Conservation (phyloP, 208 protist genomes). For the Trypanosoma cruzi region DNA sequence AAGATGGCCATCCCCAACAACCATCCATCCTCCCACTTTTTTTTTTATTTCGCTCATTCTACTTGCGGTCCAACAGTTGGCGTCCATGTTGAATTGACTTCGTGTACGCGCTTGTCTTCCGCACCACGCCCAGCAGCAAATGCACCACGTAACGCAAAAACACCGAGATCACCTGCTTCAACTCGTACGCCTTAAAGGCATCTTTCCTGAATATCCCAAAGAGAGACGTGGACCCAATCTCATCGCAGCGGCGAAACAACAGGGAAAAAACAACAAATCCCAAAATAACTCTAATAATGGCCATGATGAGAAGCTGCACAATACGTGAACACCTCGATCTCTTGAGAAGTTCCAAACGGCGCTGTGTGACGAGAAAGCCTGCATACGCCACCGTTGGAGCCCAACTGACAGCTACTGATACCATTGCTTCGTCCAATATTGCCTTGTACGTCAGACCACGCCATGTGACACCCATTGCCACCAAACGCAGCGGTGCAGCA, state of each 20-base stretch:
- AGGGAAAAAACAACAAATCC: conserved; percentile 65
- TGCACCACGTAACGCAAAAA: conserved; percentile 57
- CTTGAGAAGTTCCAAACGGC: conserved; percentile 39
- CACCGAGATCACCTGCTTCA: conserved; percentile 56
- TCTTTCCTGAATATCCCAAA: conserved; percentile 44
- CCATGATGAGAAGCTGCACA: conserved; percentile 46
- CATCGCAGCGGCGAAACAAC: conserved; percentile 61
- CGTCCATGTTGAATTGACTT: neutral
- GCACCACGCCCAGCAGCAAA: conserved; percentile 34
- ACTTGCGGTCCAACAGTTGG: neutral
- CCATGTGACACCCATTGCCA: conserved; percentile 64
- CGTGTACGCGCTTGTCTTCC: neutral
- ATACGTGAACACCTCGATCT: conserved; percentile 30
- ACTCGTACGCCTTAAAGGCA: conserved; percentile 55
- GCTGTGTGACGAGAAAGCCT: conserved; percentile 35
- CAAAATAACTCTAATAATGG: conserved; percentile 52
- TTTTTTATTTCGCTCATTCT: neutral
- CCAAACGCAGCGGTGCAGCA: conserved; percentile 60
- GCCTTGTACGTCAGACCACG: conserved; percentile 65
- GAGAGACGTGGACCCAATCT: conserved; percentile 43
- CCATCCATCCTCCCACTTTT: neutral
- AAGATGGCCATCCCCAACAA: neutral
- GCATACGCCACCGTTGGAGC: conserved; percentile 48
- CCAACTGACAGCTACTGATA: conserved; percentile 42
- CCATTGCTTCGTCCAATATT: conserved; percentile 64